These are phyloP conservation scores for Fraxinus quadrangulata DNA, from an alignment of 257 asterid species.

Conservation along the genomic window DNA sequence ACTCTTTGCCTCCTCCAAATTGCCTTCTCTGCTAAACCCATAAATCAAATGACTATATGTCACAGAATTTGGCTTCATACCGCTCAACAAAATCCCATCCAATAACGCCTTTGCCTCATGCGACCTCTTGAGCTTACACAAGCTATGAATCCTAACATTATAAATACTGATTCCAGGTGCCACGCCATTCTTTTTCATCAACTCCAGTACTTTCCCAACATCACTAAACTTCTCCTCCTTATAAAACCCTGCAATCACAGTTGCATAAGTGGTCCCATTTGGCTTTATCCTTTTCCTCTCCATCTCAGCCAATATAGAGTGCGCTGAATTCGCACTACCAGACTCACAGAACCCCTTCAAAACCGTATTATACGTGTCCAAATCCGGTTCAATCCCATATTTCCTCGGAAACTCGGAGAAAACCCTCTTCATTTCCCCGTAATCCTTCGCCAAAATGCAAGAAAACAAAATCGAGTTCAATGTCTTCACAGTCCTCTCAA, in stretches of 20 bases:
- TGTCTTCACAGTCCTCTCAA: constrained; percentile 50
- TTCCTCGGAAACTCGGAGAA: constrained; percentile 59
- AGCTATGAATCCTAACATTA: constrained; percentile 66
- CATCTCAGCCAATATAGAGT: constrained; percentile 79
- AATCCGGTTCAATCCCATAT: constrained; percentile 56
- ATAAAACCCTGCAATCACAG: constrained; percentile 65
- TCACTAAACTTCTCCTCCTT: constrained; percentile 57
- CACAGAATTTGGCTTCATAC: constrained; percentile 53
- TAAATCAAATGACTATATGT: constrained; percentile 63
- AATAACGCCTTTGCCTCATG: constrained; percentile 76
- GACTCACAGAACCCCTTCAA: constrained; percentile 73
- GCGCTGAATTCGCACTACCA: constrained; percentile 53
- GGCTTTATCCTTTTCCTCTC: constrained; percentile 60
- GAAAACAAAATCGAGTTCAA: constrained; percentile 67
- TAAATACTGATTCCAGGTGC: constrained; percentile 50
- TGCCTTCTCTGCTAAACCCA: constrained; percentile 69
- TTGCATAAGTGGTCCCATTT: constrained; percentile 49
- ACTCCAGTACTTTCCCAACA: constrained; percentile 62
- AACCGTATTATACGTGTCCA: constrained; percentile 67
- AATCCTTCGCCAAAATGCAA: constrained; percentile 61
- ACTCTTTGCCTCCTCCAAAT: constrained; percentile 56
- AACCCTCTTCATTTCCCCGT: constrained; percentile 60
- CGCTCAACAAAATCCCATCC: constrained; percentile 56
- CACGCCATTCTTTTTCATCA: constrained; percentile 60
- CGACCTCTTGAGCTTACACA: constrained; percentile 70